Evolutionary conservation across 805 yeast genomes (phyloP), one percentile per base, ranked within the genome.

Genomic region (Ogataea glucozyma): DNA sequence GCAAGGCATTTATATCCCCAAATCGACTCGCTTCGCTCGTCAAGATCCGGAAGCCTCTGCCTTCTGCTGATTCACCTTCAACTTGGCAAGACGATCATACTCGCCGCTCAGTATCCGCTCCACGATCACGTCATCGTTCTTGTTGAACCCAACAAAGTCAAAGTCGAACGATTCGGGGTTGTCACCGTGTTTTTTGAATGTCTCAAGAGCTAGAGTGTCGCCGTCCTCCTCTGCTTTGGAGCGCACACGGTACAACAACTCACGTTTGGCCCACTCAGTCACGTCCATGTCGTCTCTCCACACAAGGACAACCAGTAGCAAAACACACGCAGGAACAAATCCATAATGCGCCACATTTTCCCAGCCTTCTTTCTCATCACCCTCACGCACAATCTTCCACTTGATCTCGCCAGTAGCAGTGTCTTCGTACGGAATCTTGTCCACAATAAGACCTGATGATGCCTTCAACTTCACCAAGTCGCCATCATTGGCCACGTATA

Each of bases 81-180:
- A 70, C 41, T 76, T 77, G 21, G 79, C 74, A 57, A 81, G 69
- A 57, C 72, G 80, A 66, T 87, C 95, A 67, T 88, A 87, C 61
- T 88, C 93, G 47, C 95, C 95, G 45, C 82, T 77, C 58, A 87
- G 73, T 53, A 87, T 85, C 62, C 93, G 76, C 54, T 88, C 91
- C 52, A 88, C 81, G 48, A 87, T 83, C 57, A 85, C 71, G 52
- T 81, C 85, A 64, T 87, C 95, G 62, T 87, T 77, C 60, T 76
- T 78, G 60, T 73, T 74, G 49, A 78, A 71, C 60, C 81, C 86
- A 48, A 74, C 79, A 39, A 65, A 60, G 39, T 78, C 71, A 57
- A 77, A 76, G 47, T 75, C 69, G 31, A 50, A 54, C 39, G 79
- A 71, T 27, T 68, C 65, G 13, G 72, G 64, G 40, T 65, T 64